Percentiles rank a stretch among this genome's conserved stretches.
Conservation (phyloP, 768 basidiomycete genomes). For the Boletus reticulatus region DNA sequence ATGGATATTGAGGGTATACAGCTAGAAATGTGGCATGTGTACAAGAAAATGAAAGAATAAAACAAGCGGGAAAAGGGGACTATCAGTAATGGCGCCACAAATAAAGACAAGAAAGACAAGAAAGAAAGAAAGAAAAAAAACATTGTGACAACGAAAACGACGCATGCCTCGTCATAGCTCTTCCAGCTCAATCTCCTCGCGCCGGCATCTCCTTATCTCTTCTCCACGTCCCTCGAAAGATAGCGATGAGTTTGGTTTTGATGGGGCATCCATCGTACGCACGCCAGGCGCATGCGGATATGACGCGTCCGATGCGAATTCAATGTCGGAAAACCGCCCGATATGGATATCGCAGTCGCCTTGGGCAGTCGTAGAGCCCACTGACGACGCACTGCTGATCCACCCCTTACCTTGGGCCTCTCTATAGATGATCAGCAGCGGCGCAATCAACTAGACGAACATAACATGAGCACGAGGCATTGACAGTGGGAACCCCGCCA, state of each 20-base stretch:
- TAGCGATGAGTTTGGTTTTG: constrained; percentile 4
- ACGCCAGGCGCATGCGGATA: background rate
- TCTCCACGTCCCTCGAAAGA: constrained; percentile 33
- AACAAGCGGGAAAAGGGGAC: background rate
- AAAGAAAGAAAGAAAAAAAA: too few species aligned
- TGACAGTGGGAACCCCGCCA: background rate
- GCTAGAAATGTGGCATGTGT: too few species aligned
- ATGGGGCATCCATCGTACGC: constrained; percentile 1
- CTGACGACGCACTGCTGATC: constrained; percentile 20
- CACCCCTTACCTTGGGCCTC: constrained; percentile 39
- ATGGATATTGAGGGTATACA: too few species aligned
- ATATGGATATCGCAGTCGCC: constrained; percentile 10
- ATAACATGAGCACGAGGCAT: background rate
- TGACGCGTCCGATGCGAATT: constrained; percentile 17
- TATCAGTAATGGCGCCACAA: background rate
- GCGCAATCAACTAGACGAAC: constrained; percentile 34
- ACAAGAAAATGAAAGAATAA: background rate
- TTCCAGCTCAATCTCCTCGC: constrained; percentile 39
- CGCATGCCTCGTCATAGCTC: background rate
- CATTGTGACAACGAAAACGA: too few species aligned
- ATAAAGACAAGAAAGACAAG: too few species aligned
- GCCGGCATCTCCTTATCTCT: constrained; percentile 47
- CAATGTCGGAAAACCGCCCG: constrained; percentile 23
- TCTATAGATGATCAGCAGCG: constrained; percentile 38
- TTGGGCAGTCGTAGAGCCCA: background rate